These are phyloP conservation scores for Fibroporia radiculosa DNA, from an alignment of 768 basidiomycete genomes.

Conservation along the genomic window DNA sequence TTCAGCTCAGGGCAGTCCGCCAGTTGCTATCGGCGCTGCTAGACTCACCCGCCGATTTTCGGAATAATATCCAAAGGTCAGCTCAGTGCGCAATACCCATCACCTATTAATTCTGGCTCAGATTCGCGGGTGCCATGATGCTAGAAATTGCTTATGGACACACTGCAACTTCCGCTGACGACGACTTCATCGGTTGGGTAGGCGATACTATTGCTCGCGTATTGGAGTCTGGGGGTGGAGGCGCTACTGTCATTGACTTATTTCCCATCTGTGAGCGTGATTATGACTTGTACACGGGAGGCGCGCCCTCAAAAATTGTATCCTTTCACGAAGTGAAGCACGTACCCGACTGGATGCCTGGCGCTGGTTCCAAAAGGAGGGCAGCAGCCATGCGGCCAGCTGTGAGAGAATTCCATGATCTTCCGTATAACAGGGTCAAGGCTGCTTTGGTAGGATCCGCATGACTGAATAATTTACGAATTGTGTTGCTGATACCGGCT, in stretches of 20 bases:
- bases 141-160: slow-evolving; percentile 28
- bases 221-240: slow-evolving; percentile 17
- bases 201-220: slow-evolving; percentile 19
- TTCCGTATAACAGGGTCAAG: slow-evolving; percentile 21
- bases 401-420: slow-evolving; percentile 15
- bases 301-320: no score
- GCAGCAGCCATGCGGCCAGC: slow-evolving; percentile 3
- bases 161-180: slow-evolving; percentile 22
- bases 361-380: slow-evolving; percentile 9
- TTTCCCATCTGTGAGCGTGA: slow-evolving; percentile 22
- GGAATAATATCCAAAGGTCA: no score
- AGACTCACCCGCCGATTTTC: no score
- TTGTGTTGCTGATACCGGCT: background rate
- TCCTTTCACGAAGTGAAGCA: slow-evolving; percentile 13
- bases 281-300: no score
- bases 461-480: background rate
- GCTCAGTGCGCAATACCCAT: no score
- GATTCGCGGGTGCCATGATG: slow-evolving; percentile 19
- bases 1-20: no score
- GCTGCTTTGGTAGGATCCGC: slow-evolving; percentile 7
- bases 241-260: slow-evolving; percentile 27
- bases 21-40: no score
- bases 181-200: slow-evolving; percentile 22
- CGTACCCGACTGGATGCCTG: slow-evolving; percentile 13
- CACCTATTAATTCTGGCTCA: background rate